Conservation (phyloP, 2,329 filamentous ascomycete species). For the Daldinia sp. region DNA sequence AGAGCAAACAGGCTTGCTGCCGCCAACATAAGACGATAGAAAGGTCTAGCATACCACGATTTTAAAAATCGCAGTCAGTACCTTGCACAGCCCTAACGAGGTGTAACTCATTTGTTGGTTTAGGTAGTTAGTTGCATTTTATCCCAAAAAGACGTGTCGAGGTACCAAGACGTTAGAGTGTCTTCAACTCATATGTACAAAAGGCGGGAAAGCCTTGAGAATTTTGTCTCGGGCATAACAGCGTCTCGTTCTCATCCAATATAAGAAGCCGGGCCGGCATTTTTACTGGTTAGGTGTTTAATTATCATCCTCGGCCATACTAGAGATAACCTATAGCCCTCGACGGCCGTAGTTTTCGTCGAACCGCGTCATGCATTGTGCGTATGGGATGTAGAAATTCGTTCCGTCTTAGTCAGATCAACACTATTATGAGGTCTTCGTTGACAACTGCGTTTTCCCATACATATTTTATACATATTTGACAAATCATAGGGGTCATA, state of each 20-base stretch:
- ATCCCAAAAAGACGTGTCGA: neutral
- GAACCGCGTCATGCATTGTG: slow-evolving; percentile 21
- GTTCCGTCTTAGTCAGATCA: slow-evolving; percentile 37
- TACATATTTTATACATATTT: neutral
- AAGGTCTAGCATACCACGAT: slow-evolving; percentile 22
- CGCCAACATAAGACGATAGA: slow-evolving; percentile 15
- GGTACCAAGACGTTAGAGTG: neutral
- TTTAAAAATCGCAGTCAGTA: slow-evolving; percentile 22
- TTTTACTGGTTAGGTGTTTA: slow-evolving; percentile 4
- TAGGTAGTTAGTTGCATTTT: neutral
- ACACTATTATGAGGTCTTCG: slow-evolving; percentile 9
- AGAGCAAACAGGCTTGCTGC: slow-evolving; percentile 10
- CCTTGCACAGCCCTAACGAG: slow-evolving; percentile 33
- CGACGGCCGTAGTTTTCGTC: slow-evolving; percentile 2
- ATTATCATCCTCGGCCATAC: slow-evolving; percentile 4
- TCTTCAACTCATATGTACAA: neutral
- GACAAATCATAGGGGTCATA: slow-evolving; percentile 27
- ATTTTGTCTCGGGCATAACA: slow-evolving; percentile 26
- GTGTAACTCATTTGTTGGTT: slow-evolving; percentile 31
- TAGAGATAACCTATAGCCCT: slow-evolving; percentile 5
- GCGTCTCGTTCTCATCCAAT: slow-evolving; percentile 14
- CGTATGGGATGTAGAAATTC: slow-evolving; percentile 14
- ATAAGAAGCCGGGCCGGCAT: slow-evolving; percentile 24
- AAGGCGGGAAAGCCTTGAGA: slow-evolving; percentile 7
- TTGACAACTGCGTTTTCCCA: slow-evolving; percentile 14